Evolutionary conservation across 768 basidiomycete genomes (phyloP).

Genomic region (Cantharellus cinnabarinus): DNA sequence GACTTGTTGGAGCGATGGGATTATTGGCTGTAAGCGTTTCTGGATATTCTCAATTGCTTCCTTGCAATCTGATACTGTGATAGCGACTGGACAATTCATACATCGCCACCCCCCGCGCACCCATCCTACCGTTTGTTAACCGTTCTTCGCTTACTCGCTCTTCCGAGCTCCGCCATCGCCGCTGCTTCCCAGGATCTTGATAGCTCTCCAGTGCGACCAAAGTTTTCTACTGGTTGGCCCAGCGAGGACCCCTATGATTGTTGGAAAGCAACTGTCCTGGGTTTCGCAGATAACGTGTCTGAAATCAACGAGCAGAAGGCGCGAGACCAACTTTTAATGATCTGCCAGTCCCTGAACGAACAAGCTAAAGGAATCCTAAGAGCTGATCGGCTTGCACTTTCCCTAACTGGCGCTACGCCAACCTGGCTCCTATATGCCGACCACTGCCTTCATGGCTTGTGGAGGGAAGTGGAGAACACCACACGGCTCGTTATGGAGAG

Average conservation of each 20-base stretch:
- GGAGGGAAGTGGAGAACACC: background rate
- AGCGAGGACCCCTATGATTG: background rate
- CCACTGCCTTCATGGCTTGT: background rate
- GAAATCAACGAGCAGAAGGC: background rate
- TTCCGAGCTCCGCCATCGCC: constrained; percentile 22
- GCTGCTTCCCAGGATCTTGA: constrained; percentile 14
- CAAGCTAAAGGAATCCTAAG: too few relatives aligned
- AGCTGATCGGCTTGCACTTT: too few relatives aligned
- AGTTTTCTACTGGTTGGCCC: background rate
- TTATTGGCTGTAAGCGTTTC: constrained; percentile 60
- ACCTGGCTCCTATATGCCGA: background rate
- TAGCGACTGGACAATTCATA: constrained; percentile 69
- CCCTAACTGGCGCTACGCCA: background rate
- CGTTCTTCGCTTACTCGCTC: constrained; percentile 44
- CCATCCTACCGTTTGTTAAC: constrained; percentile 67
- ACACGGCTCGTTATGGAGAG: too few relatives aligned
- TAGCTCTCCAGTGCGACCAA: background rate
- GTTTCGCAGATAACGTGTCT: constrained; percentile 5
- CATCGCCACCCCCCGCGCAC: constrained; percentile 34
- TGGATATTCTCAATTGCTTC: constrained; percentile 1
- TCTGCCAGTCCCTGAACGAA: too few relatives aligned
- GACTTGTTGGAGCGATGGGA: constrained; percentile 35
- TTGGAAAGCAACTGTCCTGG: constrained; percentile 8
- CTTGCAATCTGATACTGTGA: background rate
- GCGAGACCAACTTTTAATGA: too few relatives aligned